These are phyloP conservation scores for Proteromonas lacertae DNA, from an alignment of 352 stramenopile genomes.

Conservation along the genomic window DNA sequence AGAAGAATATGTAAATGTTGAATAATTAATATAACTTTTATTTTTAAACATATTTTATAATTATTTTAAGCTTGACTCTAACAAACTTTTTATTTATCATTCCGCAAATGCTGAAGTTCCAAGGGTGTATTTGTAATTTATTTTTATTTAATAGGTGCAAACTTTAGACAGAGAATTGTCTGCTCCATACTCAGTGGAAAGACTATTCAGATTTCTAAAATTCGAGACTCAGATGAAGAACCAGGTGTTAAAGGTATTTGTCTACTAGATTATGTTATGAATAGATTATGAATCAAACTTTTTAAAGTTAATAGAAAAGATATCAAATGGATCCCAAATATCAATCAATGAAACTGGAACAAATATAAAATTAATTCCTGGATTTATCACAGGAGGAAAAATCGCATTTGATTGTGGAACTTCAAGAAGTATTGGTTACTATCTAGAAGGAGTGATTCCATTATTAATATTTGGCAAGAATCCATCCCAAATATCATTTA, in stretches of 20 bases:
- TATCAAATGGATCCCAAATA: slow-evolving; percentile 70
- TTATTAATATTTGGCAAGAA: slow-evolving; percentile 86
- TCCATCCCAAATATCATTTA: slow-evolving; percentile 54
- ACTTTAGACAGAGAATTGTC: slow-evolving; percentile 10
- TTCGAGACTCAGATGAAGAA: neutral
- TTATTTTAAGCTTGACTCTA: too few relatives aligned
- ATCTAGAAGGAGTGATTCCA: slow-evolving; percentile 78
- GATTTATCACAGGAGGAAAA: slow-evolving; percentile 65
- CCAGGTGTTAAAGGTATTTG: slow-evolving; percentile 5
- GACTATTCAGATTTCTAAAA: neutral
- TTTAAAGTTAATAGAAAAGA: slow-evolving; percentile 63
- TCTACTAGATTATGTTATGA: slow-evolving; percentile 14
- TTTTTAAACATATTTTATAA: too few relatives aligned
- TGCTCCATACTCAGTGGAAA: neutral
- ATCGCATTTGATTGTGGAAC: slow-evolving; percentile 70
- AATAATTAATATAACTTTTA: too few relatives aligned
- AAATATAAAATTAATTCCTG: slow-evolving; percentile 70
- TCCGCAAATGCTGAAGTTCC: too few relatives aligned
- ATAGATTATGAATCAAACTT: slow-evolving; percentile 81
- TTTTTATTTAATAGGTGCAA: neutral
- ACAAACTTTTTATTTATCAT: too few relatives aligned
- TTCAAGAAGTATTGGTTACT: slow-evolving; percentile 72
- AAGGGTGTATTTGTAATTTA: neutral
- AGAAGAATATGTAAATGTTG: too few relatives aligned
- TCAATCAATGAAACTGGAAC: slow-evolving; percentile 97